Conservation (phyloP, 805 yeast species). For the Yamadazyma sp. region DNA sequence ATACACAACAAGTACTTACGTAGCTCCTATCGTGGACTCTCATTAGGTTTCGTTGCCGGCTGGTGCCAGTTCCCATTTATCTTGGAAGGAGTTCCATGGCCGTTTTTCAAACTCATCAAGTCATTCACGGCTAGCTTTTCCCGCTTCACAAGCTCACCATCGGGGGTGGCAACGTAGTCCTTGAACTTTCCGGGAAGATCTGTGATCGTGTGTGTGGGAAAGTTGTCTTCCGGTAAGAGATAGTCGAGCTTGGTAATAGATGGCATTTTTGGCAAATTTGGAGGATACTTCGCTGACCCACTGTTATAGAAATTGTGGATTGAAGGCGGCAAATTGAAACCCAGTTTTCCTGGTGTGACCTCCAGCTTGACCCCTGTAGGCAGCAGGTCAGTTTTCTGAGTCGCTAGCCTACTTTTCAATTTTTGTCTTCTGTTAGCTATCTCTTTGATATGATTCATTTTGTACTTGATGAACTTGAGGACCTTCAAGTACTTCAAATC, state of each 20-base stretch:
- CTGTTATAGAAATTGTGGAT: constrained; percentile 11
- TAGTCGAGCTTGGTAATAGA: constrained; percentile 22
- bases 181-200: constrained; percentile 1
- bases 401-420: neutral
- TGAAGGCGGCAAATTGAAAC: constrained; percentile 12
- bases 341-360: neutral
- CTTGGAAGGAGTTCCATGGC: constrained; percentile 6
- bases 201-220: constrained; percentile 19
- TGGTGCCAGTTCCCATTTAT: neutral
- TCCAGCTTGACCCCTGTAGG: neutral
- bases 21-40: neutral
- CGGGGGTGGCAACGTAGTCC: constrained; percentile 3
- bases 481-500: constrained; percentile 44
- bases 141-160: constrained; percentile 26
- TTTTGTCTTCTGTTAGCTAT: constrained; percentile 11
- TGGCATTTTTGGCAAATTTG: constrained; percentile 16
- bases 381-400: neutral
- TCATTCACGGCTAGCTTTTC: constrained; percentile 33
- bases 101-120: constrained; percentile 24
- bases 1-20: no score
- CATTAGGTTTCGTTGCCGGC: neutral
- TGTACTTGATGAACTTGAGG: constrained; percentile 42
- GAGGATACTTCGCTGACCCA: constrained; percentile 7
- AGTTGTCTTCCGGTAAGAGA: constrained; percentile 21
- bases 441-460: constrained; percentile 19